These are phyloP conservation scores for Candolleomyces aberdarensis DNA, from an alignment of 768 basidiomycete species.

Conservation along the genomic window DNA sequence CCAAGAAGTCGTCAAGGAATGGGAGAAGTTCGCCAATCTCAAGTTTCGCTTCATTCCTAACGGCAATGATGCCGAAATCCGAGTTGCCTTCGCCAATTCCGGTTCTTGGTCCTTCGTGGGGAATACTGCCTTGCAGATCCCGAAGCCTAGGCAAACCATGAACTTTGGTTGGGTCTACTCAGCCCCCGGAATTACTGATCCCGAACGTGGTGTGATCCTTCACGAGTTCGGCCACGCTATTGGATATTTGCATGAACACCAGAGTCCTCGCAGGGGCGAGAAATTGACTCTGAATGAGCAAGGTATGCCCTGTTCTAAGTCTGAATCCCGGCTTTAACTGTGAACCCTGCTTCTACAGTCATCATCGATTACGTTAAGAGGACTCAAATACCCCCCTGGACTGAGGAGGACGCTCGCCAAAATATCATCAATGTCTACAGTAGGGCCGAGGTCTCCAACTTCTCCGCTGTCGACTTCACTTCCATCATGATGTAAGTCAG, in stretches of 20 bases:
- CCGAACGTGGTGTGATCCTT: slow-evolving; percentile 14
- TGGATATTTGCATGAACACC: slow-evolving; percentile 11
- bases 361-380: neutral
- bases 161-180: slow-evolving; percentile 12
- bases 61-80: neutral
- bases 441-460: slow-evolving; percentile 14
- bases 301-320: too few species aligned
- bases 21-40: slow-evolving; percentile 14
- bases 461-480: slow-evolving; percentile 10
- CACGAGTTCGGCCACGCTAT: slow-evolving; percentile 18
- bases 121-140: slow-evolving; percentile 1
- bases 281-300: too few species aligned
- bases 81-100: slow-evolving; percentile 8
- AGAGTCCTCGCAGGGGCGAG: too few species aligned
- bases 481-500: slow-evolving; percentile 21
- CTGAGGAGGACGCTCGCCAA: neutral
- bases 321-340: neutral
- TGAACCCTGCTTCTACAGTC: neutral
- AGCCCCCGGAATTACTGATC: neutral
- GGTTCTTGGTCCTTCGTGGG: slow-evolving; percentile 14
- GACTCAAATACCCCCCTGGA: neutral
- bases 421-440: slow-evolving; percentile 6
- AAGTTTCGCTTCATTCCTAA: slow-evolving; percentile 7
- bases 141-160: slow-evolving; percentile 3
- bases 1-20: too few species aligned